Evolutionary conservation across 176 grass and related monocot genomes (phyloP), one percentile per base, ranked within the genome.

Genomic region (Triticum urartu): DNA sequence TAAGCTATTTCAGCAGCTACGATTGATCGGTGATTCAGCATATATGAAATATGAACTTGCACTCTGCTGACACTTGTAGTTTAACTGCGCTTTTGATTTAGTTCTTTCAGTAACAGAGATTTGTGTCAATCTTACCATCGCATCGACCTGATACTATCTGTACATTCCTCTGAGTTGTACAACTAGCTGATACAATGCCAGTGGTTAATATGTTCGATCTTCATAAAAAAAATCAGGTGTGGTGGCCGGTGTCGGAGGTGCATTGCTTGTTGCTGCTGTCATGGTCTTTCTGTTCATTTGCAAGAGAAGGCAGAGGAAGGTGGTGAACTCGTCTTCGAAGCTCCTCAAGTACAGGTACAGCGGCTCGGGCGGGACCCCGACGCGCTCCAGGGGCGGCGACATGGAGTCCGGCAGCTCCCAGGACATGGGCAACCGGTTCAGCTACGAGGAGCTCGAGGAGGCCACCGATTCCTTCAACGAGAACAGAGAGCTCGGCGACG

Each of bases 381-480:
- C 47, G 1, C 72, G 38, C 38, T 93, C 86, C 22, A 84, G 61
- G 45, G 87, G 62, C 58, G 42, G 78, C 48, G 89, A 94, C 81
- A 68, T 86, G 79, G 89, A 89, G 84, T 86, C 87, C 67, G 83
- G 84, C 87, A 83, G 84, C 82, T 3, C 30, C 73, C 30, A 84
- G 77, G 78, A 91, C 83, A 73, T 48, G 78, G 61, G 68, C 5
- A 94, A 86, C 35, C 68, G 93, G 84, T 98, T 98, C 85, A 54
- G 77, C 77, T 95, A 98, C 59, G 80, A 94, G 52, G 96, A 98
- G 76, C 96, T 98, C 26, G 86, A 91, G 86, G 75, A 92, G 86
- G 93, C 96, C 3, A 98, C 96, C 30, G 81, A 94, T 5, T 32
- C 81, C 45, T 98, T 98, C 85, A 62, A 89, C 2, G 77, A 90